Evolutionary conservation across 106 monocot genomes (phyloP).

Genomic region (Gastrodia elata): DNA sequence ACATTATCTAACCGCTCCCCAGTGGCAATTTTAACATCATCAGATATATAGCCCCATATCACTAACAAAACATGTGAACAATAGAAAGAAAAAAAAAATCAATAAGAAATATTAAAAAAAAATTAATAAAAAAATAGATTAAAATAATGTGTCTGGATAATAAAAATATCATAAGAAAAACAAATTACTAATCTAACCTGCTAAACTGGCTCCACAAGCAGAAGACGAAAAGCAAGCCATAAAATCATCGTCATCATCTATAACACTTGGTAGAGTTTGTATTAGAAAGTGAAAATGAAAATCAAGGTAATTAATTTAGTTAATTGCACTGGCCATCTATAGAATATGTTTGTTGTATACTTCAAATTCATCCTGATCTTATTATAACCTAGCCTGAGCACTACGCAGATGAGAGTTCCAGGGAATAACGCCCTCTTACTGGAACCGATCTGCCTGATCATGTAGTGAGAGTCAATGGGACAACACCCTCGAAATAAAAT

Average conservation of each 20-base stretch:
- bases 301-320: background rate
- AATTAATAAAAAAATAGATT: background rate
- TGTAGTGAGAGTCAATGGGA: too few species aligned
- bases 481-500: too few species aligned
- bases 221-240: constrained; percentile 37
- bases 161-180: background rate
- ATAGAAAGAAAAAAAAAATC: background rate
- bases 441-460: too few species aligned
- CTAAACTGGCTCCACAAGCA: constrained; percentile 66
- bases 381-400: too few species aligned
- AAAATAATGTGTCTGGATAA: background rate
- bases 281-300: constrained; percentile 10
- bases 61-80: constrained; percentile 34
- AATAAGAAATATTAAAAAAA: constrained; percentile 5
- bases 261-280: constrained; percentile 16
- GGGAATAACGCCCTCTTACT: too few species aligned
- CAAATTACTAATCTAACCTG: constrained; percentile 55
- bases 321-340: constrained; percentile 7
- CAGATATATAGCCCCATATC: constrained; percentile 61
- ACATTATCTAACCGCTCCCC: constrained; percentile 35
- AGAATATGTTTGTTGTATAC: background rate
- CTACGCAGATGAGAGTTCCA: too few species aligned
- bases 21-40: constrained; percentile 50
- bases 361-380: too few species aligned
- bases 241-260: constrained; percentile 57